Evolutionary conservation across 352 stramenopile species (phyloP), one percentile per base, ranked within the genome.

Genomic region (Globisporangium parvum): DNA sequence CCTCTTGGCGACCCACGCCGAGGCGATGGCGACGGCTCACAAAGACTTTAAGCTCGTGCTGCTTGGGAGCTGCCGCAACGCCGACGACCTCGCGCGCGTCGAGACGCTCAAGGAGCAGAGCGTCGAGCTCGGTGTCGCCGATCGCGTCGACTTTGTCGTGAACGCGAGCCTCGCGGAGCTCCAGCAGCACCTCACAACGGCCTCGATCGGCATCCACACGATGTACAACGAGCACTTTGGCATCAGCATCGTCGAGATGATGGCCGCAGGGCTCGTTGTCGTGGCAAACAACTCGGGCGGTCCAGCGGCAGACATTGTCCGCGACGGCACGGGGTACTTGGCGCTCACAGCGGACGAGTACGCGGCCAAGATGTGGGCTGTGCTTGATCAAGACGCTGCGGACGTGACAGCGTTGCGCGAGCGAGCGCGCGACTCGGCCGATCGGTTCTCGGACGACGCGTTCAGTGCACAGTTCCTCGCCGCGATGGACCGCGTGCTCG

Each of bases 201-300:
- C 90, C 55, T 85, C 81, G 9, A 88, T 99, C 20, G 98, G 98
- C 4, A 66, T 99, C 8, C 98, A 99, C 77, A 99, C 97, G 15
- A 99, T 99, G 98, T 98, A 96, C 79, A 99, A 99, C 57, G 98
- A 99, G 71, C 98, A 99, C 73, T 99, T 99, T 81, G 98, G 98
- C 9, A 99, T 99, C 69, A 96, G 96, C 49, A 95, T 99, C 33
- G 98, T 99, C 44, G 98, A 99, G 79, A 99, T 99, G 95, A 98
- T 99, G 94, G 91, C 96, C 10, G 93, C 97, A 1, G 96, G 97
- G 12, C 71, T 99, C 54, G 71, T 99, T 0, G 83, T 96, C 0
- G 74, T 99, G 8, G 98, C 97, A 6, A 98, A 99, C 75, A 89
- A 99, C 66, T 98, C 92, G 8, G 98, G 97, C 42, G 98, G 98